Evolutionary conservation across 805 yeast species (phyloP).

Genomic region (Candida pseudoglaebosa): DNA sequence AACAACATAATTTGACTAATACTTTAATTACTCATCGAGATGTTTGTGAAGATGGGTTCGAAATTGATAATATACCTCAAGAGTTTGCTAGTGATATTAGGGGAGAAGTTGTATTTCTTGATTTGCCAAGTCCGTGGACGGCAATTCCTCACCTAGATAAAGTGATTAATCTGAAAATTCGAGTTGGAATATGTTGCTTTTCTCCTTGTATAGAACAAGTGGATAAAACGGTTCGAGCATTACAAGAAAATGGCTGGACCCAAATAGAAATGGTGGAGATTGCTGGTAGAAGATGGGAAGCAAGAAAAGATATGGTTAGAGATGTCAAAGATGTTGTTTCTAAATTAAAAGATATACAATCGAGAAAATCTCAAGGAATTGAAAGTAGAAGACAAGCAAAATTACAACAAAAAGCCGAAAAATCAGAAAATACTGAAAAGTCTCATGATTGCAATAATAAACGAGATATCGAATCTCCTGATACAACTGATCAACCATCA

Average conservation of each 20-base stretch:
- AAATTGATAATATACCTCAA: slow-evolving; percentile 35
- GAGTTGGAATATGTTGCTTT: slow-evolving; percentile 84
- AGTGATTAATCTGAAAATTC: slow-evolving; percentile 51
- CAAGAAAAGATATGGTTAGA: slow-evolving; percentile 83
- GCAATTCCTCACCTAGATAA: slow-evolving; percentile 73
- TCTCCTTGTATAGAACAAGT: slow-evolving; percentile 99
- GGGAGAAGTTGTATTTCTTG: slow-evolving; percentile 80
- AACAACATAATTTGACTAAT: slow-evolving; percentile 61
- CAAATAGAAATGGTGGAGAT: slow-evolving; percentile 90
- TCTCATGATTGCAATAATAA: slow-evolving; percentile 13
- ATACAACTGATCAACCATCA: slow-evolving; percentile 13
- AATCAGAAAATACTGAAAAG: slow-evolving; percentile 10
- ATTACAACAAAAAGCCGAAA: slow-evolving; percentile 19
- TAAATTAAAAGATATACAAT: slow-evolving; percentile 74
- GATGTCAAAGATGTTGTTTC: slow-evolving; percentile 72
- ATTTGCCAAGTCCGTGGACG: slow-evolving; percentile 95
- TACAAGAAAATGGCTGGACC: slow-evolving; percentile 77
- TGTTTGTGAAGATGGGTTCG: slow-evolving; percentile 86
- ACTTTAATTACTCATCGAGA: slow-evolving; percentile 84
- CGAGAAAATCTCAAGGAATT: slow-evolving; percentile 60
- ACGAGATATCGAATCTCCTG: slow-evolving; percentile 21
- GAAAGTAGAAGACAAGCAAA: slow-evolving; percentile 47
- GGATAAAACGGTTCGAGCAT: slow-evolving; percentile 71
- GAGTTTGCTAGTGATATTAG: slow-evolving; percentile 28
- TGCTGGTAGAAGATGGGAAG: slow-evolving; percentile 81